A percentile compares a stretch with the other conserved stretches of the same genome.
These are phyloP conservation scores for Elaeagnus macrophylla DNA, from an alignment of 306 rosid species.

Conservation along the genomic window DNA sequence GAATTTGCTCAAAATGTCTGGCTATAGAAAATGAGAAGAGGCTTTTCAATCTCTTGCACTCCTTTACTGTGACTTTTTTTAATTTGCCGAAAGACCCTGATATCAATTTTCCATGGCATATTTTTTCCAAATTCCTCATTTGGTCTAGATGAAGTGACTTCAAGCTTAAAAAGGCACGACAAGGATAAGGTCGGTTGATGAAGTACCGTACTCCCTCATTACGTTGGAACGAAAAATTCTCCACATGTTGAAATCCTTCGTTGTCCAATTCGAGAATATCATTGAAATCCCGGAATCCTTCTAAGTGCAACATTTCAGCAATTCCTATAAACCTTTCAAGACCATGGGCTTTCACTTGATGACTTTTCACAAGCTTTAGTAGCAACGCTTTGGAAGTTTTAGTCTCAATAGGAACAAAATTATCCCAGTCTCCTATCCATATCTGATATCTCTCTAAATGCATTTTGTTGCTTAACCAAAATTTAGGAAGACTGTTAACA, in stretches of 20 bases:
- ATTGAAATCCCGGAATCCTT: background rate
- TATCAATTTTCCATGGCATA: background rate
- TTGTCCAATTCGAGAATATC: background rate
- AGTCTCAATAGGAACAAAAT: too few relatives aligned
- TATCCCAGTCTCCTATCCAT: constrained; percentile 22
- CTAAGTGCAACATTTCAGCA: background rate
- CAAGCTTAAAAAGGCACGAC: background rate
- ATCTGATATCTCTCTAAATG: constrained; percentile 23
- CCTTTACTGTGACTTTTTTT: background rate
- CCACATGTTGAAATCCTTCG: constrained; percentile 1
- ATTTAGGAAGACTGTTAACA: constrained; percentile 20
- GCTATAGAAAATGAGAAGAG: background rate
- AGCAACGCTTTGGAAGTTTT: too few relatives aligned
- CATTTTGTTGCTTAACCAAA: too few relatives aligned
- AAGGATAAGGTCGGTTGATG: background rate
- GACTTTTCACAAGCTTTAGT: constrained; percentile 14
- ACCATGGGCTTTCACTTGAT: constrained; percentile 19
- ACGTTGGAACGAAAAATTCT: background rate
- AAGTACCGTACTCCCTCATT: background rate
- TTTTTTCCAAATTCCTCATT: background rate
- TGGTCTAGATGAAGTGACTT: background rate
- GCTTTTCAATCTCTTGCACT: background rate
- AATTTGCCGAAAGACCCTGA: background rate
- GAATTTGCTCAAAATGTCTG: background rate
- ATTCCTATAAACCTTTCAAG: constrained; percentile 13